Base-by-base conservation (phyloP, 2,329 filamentous ascomycete species). In the Colletotrichum agaves region DNA sequence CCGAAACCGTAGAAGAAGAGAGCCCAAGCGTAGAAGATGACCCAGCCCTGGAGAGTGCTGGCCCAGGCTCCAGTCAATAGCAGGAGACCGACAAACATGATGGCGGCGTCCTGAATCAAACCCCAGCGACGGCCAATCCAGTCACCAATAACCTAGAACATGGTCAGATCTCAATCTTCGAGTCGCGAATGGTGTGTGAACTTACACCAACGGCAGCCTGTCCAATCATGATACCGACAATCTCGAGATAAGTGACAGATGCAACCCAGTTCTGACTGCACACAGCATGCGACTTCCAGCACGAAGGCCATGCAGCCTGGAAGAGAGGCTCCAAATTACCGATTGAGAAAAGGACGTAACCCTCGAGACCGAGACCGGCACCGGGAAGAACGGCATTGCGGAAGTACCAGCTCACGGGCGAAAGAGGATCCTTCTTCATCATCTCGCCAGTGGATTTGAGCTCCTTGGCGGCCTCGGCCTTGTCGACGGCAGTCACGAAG, bases 301-400 rank as follows among this genome's bases (percentile, higher is more conserved):
- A 98, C 3, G 81, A 73, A 1, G 89, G 87, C 86, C 95, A 98
- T 5, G 89, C 88, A 37, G 88, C 85, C 69, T 88, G 80, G 76
- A 97, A 95, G 11, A 98, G 85, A 4, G 94, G 92, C 75, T 92
- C 89, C 71, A 98, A 84, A 79, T 97, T 98, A 66, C 95, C 95
- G 73, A 98, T 98, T 70, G 94, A 98, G 85, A 98, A 98, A 19
- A 98, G 87, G 46, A 98, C 94, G 76, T 98, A 98, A 74, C 93
- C 95, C 85, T 98, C 95, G 31, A 98, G 87, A 77, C 94, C 91
- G 58, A 98, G 88, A 77, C 95, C 95, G 72, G 94, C 94, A 80
- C 95, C 95, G 56, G 95, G 95, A 66, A 98, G 89, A 61, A 98
- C 91, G 80, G 94, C 95, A 77, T 97, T 96, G 75, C 90, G 88